phyloP scores from a whole-genome alignment of 768 basidiomycete species.

The Mycena vulgaris region DNA sequence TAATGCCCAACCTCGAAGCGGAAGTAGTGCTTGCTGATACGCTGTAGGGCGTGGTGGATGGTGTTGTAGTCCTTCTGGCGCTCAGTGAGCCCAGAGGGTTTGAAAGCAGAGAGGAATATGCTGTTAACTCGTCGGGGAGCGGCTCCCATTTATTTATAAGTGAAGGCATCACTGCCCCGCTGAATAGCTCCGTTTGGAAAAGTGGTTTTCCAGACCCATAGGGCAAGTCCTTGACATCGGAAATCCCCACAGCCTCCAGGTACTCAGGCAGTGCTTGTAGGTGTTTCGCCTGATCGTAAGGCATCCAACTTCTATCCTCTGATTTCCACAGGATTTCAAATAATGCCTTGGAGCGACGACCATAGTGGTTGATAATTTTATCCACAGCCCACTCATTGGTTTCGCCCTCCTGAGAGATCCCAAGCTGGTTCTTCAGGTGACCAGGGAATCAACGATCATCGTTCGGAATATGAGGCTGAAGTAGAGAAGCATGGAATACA shows the following conservation, averaged over 20 bases:
- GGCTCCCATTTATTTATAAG: no score
- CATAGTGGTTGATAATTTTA: slow-evolving; percentile 42
- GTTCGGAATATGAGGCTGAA: slow-evolving; percentile 51
- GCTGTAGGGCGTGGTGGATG: no score
- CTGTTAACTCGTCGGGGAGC: no score
- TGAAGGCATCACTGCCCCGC: neutral
- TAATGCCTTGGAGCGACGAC: slow-evolving; percentile 29
- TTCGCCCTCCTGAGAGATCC: neutral
- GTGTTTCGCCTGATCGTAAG: slow-evolving; percentile 41
- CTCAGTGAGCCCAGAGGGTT: no score
- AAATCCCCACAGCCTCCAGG: neutral
- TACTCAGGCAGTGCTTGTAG: slow-evolving; percentile 45
- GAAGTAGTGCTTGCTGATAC: no score
- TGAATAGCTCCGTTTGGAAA: neutral
- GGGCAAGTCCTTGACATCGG: neutral
- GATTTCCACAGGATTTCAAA: slow-evolving; percentile 50
- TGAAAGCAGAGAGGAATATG: no score
- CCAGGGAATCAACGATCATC: slow-evolving; percentile 41
- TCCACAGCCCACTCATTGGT: slow-evolving; percentile 44
- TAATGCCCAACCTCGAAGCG: no score
- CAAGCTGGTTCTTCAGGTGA: neutral
- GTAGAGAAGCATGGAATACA: slow-evolving; percentile 45
- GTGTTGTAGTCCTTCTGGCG: no score
- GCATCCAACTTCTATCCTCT: slow-evolving; percentile 51
- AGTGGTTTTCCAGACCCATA: neutral